A percentile compares a stretch with the other conserved stretches of the same genome.
These are phyloP conservation scores for Iodosphaeria phyllophila DNA, from an alignment of 2,329 filamentous ascomycete genomes.

Conservation along the genomic window DNA sequence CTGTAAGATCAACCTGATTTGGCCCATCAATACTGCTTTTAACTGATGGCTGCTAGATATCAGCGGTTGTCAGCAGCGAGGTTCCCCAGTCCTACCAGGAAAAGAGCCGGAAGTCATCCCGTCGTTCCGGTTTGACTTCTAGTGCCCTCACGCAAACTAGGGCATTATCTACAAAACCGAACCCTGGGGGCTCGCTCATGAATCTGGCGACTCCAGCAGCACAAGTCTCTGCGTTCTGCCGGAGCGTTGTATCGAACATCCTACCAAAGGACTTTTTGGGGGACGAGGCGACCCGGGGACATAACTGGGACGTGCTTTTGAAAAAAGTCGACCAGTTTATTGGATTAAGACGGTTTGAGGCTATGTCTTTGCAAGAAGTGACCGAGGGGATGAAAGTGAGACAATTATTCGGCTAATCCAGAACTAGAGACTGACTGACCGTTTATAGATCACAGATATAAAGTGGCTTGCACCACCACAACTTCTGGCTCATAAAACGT, in stretches of 20 bases:
- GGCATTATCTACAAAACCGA: slow-evolving; percentile 11
- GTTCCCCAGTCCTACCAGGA: too few relatives aligned
- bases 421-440: slow-evolving; percentile 4
- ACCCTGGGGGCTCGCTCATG: slow-evolving; percentile 32
- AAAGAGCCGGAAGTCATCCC: too few relatives aligned
- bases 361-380: slow-evolving; percentile 59
- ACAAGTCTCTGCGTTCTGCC: slow-evolving; percentile 73
- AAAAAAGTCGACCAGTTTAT: slow-evolving; percentile 62
- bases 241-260: slow-evolving; percentile 51
- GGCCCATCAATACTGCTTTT: too few relatives aligned
- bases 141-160: slow-evolving; percentile 6
- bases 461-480: slow-evolving; percentile 51
- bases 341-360: slow-evolving; percentile 62
- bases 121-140: too few relatives aligned
- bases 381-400: slow-evolving; percentile 56
- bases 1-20: too few relatives aligned
- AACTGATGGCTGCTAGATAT: too few relatives aligned
- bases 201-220: slow-evolving; percentile 47
- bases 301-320: slow-evolving; percentile 46
- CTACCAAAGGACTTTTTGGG: slow-evolving; percentile 68
- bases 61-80: too few relatives aligned
- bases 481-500: slow-evolving; percentile 33
- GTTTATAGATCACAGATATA: slow-evolving; percentile 41
- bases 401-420: slow-evolving; percentile 2
- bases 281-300: slow-evolving; percentile 22